Evolutionary conservation across 805 yeast genomes (phyloP).

Genomic region (Candida awuae): DNA sequence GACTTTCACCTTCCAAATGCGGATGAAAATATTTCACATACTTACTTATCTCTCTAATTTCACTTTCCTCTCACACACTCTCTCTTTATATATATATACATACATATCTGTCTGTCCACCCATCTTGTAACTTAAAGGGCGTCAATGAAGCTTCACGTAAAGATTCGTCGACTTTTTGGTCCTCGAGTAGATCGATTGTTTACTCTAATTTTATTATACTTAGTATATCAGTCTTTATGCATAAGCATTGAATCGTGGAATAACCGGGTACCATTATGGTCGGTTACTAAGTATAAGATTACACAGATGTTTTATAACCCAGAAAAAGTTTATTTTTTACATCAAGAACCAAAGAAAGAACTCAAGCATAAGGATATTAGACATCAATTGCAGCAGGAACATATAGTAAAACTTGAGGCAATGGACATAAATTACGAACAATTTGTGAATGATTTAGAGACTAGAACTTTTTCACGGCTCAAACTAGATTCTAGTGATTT

Average conservation of each 20-base stretch:
- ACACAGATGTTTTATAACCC: not conserved
- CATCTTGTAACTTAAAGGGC: no score
- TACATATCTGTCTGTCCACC: no score
- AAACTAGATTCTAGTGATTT: not conserved
- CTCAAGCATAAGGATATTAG: constrained; percentile 7
- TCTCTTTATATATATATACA: no score
- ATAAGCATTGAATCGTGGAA: not conserved
- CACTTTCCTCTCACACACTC: no score
- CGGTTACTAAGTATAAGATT: constrained; percentile 8
- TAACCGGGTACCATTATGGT: constrained; percentile 7
- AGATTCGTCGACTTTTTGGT: no score
- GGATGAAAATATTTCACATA: no score
- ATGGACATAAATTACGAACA: constrained; percentile 5
- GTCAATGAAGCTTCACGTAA: no score
- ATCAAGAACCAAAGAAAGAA: not conserved
- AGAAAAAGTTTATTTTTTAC: not conserved
- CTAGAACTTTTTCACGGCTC: not conserved
- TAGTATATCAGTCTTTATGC: not conserved
- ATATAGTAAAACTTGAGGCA: constrained; percentile 8
- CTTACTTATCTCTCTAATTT: no score
- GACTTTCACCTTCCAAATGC: no score
- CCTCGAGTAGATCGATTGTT: not conserved
- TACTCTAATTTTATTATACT: not conserved
- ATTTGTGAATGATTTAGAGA: constrained; percentile 3
- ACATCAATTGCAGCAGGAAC: constrained; percentile 10